These are phyloP conservation scores for Apiospora saccharicola DNA, from an alignment of 2,329 filamentous ascomycete species.

Conservation along the genomic window DNA sequence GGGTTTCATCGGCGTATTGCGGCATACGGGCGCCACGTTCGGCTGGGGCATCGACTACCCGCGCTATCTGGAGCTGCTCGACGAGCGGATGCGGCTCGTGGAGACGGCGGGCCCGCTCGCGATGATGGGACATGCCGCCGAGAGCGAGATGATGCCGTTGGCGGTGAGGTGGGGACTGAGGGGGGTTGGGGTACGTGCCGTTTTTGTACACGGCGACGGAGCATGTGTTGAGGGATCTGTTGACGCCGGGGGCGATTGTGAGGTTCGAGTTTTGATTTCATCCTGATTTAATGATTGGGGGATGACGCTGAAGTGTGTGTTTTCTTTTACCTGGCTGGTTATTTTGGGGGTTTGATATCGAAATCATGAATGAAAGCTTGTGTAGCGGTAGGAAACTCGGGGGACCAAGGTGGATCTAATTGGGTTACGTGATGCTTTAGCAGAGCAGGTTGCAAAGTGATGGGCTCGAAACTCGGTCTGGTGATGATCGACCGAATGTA, in stretches of 20 bases:
- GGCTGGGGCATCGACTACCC: constrained; percentile 21
- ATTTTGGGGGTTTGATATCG: too few relatives aligned
- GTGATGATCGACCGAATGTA: too few relatives aligned
- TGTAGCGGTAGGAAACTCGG: too few relatives aligned
- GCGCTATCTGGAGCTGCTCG: neutral
- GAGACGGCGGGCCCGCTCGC: neutral
- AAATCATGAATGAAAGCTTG: too few relatives aligned
- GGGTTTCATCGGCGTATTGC: constrained; percentile 10
- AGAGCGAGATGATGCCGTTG: neutral
- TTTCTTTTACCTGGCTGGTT: too few relatives aligned
- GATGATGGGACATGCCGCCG: neutral
- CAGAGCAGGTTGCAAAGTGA: too few relatives aligned
- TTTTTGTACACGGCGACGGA: neutral
- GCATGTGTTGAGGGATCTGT: neutral
- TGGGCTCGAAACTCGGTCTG: too few relatives aligned
- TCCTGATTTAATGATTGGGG: too few relatives aligned
- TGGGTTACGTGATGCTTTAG: too few relatives aligned
- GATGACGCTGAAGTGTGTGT: too few relatives aligned
- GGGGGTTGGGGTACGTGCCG: constrained; percentile 1
- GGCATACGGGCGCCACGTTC: constrained; percentile 11
- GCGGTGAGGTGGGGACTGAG: neutral
- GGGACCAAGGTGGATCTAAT: too few relatives aligned
- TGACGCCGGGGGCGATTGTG: neutral
- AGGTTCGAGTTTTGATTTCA: neutral
- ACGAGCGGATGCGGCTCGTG: neutral